These are phyloP conservation scores for Phytophthora ramorum DNA, from an alignment of 352 stramenopile genomes.

Conservation along the genomic window DNA sequence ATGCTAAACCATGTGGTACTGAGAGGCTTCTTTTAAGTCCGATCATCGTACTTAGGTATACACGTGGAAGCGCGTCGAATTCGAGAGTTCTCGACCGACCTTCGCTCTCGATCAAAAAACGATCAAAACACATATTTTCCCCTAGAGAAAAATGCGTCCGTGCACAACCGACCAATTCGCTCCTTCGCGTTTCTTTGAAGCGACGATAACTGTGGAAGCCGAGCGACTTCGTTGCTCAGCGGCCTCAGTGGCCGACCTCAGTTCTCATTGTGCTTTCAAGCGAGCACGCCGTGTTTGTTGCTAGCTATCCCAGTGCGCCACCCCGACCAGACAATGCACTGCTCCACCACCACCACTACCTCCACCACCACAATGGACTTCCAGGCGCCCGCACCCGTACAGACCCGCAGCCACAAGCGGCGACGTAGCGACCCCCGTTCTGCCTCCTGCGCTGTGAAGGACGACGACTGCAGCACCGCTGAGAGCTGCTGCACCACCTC, in stretches of 20 bases:
- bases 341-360: neutral
- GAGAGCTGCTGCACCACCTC: conserved; percentile 36
- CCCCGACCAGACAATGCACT: conserved; percentile 3
- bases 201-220: conserved; percentile 28
- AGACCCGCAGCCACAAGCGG: conserved; percentile 35
- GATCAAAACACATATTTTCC: conserved; percentile 33
- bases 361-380: conserved; percentile 2
- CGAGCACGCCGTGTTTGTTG: too few relatives aligned
- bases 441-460: neutral
- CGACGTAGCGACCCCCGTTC: conserved; percentile 16
- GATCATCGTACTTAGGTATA: too few relatives aligned
- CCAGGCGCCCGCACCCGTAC: neutral
- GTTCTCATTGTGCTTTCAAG: conserved; percentile 35
- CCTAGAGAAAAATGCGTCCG: conserved; percentile 4
- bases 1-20: too few relatives aligned
- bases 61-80: too few relatives aligned
- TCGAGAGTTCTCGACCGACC: conserved; percentile 38
- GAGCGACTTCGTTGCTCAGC: conserved; percentile 25
- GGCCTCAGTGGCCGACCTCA: conserved; percentile 15
- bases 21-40: too few relatives aligned
- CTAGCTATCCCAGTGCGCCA: too few relatives aligned
- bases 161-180: too few relatives aligned
- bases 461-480: neutral
- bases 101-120: too few relatives aligned
- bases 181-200: conserved; percentile 36